Conservation (phyloP, 768 basidiomycete genomes). For the Boletus fagicola region DNA sequence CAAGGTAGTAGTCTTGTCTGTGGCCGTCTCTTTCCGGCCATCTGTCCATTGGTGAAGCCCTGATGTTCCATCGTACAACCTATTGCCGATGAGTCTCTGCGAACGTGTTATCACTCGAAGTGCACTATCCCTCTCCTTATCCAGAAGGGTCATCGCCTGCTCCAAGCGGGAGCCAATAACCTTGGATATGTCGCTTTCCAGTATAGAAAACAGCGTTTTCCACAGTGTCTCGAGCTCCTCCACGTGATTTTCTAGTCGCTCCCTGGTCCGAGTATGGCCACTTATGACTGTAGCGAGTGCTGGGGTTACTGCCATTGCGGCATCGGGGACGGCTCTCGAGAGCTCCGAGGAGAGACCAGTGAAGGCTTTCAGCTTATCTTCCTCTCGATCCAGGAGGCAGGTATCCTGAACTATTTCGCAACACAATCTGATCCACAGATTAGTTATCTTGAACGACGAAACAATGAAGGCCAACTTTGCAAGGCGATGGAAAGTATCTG, state of each 20-base stretch:
- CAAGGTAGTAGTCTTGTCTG: constrained; percentile 12
- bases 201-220: constrained; percentile 43
- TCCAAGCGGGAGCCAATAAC: constrained; percentile 34
- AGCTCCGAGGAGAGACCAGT: constrained; percentile 48
- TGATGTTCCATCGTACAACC: constrained; percentile 4
- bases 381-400: constrained; percentile 43
- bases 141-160: constrained; percentile 35
- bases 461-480: constrained; percentile 30
- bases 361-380: constrained; percentile 48
- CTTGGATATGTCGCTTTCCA: constrained; percentile 42
- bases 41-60: constrained; percentile 13
- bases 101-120: constrained; percentile 21
- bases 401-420: constrained; percentile 45
- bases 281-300: constrained; percentile 45
- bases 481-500: constrained; percentile 40
- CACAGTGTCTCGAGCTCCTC: constrained; percentile 45
- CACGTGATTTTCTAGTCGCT: constrained; percentile 39
- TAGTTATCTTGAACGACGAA: constrained; percentile 9
- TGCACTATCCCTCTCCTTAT: constrained; percentile 30
- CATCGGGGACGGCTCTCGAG: constrained; percentile 42
- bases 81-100: constrained; percentile 14
- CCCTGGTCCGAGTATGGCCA: constrained; percentile 43
- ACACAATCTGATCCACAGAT: constrained; percentile 39
- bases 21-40: constrained; percentile 8
- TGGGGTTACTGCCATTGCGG: constrained; percentile 43